phyloP scores from a whole-genome alignment of 495 filamentous ascomycete species.

The Terfezia boudieri region DNA sequence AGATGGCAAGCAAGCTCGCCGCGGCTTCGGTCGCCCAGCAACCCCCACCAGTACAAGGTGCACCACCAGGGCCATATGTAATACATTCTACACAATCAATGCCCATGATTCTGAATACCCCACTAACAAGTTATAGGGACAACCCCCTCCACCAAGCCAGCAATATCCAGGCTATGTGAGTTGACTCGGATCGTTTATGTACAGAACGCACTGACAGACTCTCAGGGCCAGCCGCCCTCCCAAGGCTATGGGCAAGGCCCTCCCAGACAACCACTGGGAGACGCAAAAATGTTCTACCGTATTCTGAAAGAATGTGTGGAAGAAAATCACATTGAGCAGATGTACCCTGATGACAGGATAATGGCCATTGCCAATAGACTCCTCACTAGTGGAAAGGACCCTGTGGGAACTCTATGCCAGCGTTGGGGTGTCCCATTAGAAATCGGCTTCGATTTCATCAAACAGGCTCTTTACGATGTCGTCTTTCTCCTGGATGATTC shows the following conservation, averaged over 20 bases:
- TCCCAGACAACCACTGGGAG: conserved; percentile 7
- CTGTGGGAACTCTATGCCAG: conserved; percentile 11
- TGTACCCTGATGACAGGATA: conserved; percentile 12
- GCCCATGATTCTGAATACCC: conserved; percentile 7
- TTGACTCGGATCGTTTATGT: background rate
- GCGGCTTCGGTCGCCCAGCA: conserved; percentile 5
- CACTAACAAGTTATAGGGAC: background rate
- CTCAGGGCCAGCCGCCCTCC: conserved; percentile 4
- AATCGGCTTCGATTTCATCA: conserved; percentile 43
- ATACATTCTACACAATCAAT: background rate
- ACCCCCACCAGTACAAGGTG: background rate
- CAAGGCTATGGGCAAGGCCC: conserved; percentile 3
- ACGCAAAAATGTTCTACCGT: conserved; percentile 8
- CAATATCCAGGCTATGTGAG: conserved; percentile 15
- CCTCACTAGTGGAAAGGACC: conserved; percentile 5
- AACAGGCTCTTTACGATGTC: conserved; percentile 43
- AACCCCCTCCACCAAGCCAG: too few relatives aligned
- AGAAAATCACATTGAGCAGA: conserved; percentile 11
- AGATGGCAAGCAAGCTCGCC: conserved; percentile 17
- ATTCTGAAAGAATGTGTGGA: conserved; percentile 14
- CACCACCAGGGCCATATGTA: background rate
- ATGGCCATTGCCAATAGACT: conserved; percentile 8
- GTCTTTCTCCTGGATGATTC: conserved; percentile 39
- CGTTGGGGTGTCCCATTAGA: conserved; percentile 37
- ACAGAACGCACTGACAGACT: too few relatives aligned